Percentiles rank a stretch among this genome's conserved stretches.
Conservation (phyloP, 1,284 basidiomycete species). For the Anthracocystis setariae region DNA sequence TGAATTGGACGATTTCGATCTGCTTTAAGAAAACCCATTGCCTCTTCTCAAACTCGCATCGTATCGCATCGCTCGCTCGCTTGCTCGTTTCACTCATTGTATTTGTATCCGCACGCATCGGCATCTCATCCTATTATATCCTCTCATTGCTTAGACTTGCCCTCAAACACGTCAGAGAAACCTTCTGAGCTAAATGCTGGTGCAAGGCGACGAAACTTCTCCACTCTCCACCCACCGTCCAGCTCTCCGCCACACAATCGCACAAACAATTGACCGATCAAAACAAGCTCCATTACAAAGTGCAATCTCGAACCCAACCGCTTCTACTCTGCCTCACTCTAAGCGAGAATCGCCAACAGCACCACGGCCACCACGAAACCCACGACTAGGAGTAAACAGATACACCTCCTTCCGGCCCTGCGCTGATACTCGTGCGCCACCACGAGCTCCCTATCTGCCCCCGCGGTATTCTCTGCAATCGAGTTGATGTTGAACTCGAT, state of each 20-base stretch:
- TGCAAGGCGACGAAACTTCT: no score
- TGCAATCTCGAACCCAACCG: not conserved
- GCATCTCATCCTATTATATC: not conserved
- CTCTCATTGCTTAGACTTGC: no score
- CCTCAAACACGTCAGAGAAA: no score
- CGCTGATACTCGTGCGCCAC: conserved; percentile 94
- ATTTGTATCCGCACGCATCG: not conserved
- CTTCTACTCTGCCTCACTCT: not conserved
- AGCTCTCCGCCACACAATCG: no score
- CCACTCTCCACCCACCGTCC: no score
- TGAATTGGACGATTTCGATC: conserved; percentile 71
- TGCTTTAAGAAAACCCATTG: conserved; percentile 55
- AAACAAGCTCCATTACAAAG: not conserved
- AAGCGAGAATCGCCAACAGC: conserved; percentile 74
- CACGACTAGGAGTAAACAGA: conserved; percentile 88
- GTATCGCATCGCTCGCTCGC: not conserved
- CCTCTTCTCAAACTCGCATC: not conserved
- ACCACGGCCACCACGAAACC: conserved; percentile 89
- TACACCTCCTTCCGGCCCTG: conserved; percentile 87
- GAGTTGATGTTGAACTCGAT: conserved; percentile 94
- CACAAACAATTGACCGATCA: not conserved
- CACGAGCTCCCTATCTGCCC: conserved; percentile 85
- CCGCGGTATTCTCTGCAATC: conserved; percentile 83
- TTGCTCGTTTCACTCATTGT: not conserved
- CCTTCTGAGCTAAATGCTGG: no score